Conservation (phyloP, 148 eudicot genomes). For the Vaccinium darrowii region DNA sequence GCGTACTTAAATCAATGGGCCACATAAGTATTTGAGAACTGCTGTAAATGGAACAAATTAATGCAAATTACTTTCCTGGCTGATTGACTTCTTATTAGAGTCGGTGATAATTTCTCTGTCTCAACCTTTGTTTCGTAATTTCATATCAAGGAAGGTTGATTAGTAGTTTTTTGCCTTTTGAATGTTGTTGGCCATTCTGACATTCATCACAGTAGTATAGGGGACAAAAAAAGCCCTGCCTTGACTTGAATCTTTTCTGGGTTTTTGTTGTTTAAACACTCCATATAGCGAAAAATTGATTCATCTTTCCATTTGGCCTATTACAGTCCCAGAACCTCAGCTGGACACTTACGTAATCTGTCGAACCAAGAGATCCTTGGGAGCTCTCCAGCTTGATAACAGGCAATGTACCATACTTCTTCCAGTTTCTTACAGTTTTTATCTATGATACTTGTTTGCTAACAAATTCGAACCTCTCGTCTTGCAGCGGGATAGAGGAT, state of each 20-base stretch:
- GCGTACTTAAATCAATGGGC: not conserved
- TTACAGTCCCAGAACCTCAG: constrained; percentile 69
- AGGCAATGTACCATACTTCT: constrained; percentile 33
- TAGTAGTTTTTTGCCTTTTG: not conserved
- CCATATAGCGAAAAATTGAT: too few species aligned
- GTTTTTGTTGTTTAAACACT: not conserved
- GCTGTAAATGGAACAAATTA: not conserved
- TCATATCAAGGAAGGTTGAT: not conserved
- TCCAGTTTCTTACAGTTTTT: not conserved
- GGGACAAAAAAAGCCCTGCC: not conserved
- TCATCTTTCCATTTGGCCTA: not conserved
- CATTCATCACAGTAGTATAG: not conserved
- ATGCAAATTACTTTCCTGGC: not conserved
- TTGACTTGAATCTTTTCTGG: not conserved
- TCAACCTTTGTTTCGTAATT: not conserved
- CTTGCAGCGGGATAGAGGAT: constrained; percentile 69
- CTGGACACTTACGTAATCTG: constrained; percentile 76
- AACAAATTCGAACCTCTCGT: not conserved
- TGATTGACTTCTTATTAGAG: not conserved
- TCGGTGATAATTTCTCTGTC: not conserved
- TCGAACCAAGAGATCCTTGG: constrained; percentile 70
- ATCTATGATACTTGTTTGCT: constrained; percentile 2
- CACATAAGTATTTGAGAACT: not conserved
- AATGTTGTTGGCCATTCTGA: not conserved
- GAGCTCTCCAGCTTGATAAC: constrained; percentile 82